Base-by-base conservation (phyloP, 345 rosid species). In the Moricandia arvensis region DNA sequence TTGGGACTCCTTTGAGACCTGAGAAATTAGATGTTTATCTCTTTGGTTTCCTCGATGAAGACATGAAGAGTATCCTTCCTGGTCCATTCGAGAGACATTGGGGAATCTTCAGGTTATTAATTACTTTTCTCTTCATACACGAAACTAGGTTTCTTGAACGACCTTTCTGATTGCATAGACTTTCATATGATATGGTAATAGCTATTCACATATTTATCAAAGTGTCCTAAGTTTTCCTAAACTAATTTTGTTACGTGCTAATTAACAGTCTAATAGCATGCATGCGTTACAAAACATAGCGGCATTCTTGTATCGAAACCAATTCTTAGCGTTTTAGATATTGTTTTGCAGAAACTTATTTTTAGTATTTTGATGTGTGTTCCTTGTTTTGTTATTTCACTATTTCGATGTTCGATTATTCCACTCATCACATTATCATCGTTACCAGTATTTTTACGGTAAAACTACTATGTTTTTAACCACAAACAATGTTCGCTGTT, bases 51-150 rank as follows among this genome's bases (percentile, higher is more conserved):
- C 55, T 91, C 0, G 98, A 95, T 9, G 99, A 95, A 75, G 85
- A 95, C 79, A 31, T 47, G 78, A 96, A 96, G 76, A 93, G 96
- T 71, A 72, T 88, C n/a, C 77, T 16, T 1, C 98, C 96, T 0
- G 99, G 97, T 2, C 7, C 27, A 1, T 95, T 95, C 49, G 97
- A 95, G 80, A 79, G 98, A 76, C 96, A 90, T 47, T 95, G 99
- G 97, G 99, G 98, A 15, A 85, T 95, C n/a, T 95, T 88, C 43
- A 54, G 78, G 81, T n/a, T n/a, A n/a, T n/a, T n/a, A n/a, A n/a
- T n/a, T n/a, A n/a, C n/a, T n/a, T n/a, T n/a, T n/a, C n/a, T n/a
- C n/a, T n/a, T n/a, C n/a, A n/a, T n/a, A n/a, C n/a, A n/a, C n/a
- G n/a, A n/a, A n/a, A n/a, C n/a, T n/a, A n/a, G n/a, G n/a, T n/a